phyloP scores from a whole-genome alignment of 177 flowering plant genomes.

The Vitis hybrid region DNA sequence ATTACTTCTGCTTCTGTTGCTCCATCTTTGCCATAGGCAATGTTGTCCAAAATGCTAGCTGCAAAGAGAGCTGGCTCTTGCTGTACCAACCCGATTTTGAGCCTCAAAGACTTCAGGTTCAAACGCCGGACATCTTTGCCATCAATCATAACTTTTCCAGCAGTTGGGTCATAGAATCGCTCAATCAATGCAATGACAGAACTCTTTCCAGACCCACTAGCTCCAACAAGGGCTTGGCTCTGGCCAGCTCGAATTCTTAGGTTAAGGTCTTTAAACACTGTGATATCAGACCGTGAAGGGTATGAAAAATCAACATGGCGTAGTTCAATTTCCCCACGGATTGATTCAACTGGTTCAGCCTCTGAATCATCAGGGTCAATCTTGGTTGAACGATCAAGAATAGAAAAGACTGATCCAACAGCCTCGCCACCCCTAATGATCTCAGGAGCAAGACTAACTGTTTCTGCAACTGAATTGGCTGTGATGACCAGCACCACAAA shows the following conservation, averaged over 20 bases:
- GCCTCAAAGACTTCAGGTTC: conserved; percentile 72
- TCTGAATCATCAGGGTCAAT: conserved; percentile 93
- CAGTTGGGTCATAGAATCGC: conserved; percentile 85
- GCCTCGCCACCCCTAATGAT: conserved; percentile 92
- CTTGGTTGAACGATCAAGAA: conserved; percentile 72
- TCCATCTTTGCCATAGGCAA: conserved; percentile 90
- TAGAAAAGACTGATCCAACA: conserved; percentile 80
- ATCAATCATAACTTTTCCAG: conserved; percentile 88
- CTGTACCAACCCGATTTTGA: conserved; percentile 84
- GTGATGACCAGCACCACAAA: conserved; percentile 92
- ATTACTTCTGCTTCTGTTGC: conserved; percentile 87
- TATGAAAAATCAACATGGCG: conserved; percentile 91
- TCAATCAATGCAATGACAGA: conserved; percentile 88
- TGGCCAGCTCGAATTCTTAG: conserved; percentile 86
- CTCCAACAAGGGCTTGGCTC: conserved; percentile 97
- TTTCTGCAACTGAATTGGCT: conserved; percentile 95
- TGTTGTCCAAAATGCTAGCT: conserved; percentile 88
- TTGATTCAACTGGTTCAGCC: conserved; percentile 58
- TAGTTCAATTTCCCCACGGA: conserved; percentile 91
- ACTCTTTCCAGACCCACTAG: conserved; percentile 98
- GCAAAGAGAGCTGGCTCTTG: conserved; percentile 96
- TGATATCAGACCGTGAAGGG: conserved; percentile 81
- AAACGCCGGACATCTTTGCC: conserved; percentile 81
- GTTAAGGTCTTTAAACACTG: conserved; percentile 74
- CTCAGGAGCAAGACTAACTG: conserved; percentile 97